Base-by-base conservation (phyloP, 139 green algal species). In the Mychonastes homosphaera region DNA sequence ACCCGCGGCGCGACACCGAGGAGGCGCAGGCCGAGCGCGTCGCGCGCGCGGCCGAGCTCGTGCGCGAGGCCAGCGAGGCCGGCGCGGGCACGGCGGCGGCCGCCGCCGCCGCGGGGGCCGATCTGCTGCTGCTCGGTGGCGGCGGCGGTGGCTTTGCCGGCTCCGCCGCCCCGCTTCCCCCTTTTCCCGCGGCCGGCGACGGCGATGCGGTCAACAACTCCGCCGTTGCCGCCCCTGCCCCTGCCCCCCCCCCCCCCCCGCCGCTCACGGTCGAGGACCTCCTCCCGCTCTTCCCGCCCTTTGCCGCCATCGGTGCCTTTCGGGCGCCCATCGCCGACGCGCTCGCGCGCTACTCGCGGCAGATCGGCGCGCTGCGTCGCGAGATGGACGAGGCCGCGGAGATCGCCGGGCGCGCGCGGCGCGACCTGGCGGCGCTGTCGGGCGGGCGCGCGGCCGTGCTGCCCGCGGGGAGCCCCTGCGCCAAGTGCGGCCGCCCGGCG, bases 271-370 rank as follows among this genome's bases (percentile, higher is more conserved):
- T 97, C 24, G 91, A 98, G 66, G 91, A 98, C 79, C 79, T 98
- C 32, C 77, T 98, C 39, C 90, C 90, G 0, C 87, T 97, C 52
- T 98, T 98, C 70, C 91, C 91, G 1, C 87, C 95, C 63, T 96
- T 96, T 78, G 83, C 91, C 24, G 77, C 86, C 34, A 96, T 98
- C 24, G 91, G 94, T 50, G 79, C 86, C 60, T 98, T 98, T 13
- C 41, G 24, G 41, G 7, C 41, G 5, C 19, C 41, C 45, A 53
- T 53, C 95, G 59, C 88, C 64, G 62, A 77, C 49, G 84, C 75
- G 21, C 72, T 97, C 54, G 79, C 95, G 72, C 70, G 81, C 6
- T 97, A 96, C 75, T 94, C 88, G 61, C 52, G 51, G 27, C 77
- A 87, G 62, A 95, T 95, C 16, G 81, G 81, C 33, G 74, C 79